Evolutionary conservation across 371 early-diverging fungal species (phyloP), one percentile per base, ranked within the genome.

Genomic region (Saksenaea vasiformis): DNA sequence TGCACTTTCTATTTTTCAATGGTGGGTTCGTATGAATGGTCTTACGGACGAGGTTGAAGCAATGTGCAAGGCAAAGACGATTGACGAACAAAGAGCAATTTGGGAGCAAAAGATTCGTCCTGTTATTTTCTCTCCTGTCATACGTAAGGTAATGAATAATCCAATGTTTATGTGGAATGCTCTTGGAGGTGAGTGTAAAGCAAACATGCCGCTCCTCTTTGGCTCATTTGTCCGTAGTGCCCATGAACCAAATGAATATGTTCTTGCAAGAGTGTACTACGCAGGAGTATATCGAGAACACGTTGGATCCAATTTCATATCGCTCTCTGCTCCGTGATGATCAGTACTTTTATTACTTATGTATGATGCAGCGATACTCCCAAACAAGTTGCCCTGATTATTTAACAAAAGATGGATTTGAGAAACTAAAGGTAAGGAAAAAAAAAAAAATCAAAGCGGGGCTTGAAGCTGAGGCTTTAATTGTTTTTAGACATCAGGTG

Each of bases 171-270:
- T 92, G 80, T 94, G 95, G 95, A 89, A 88, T 44, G 91, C 93
- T 1, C 79, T 94, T 22, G 95, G 95, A 34, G 82, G 82, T 81
- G 73, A 72, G 58, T 13, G 43, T 15, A 17, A 38, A 35, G 17
- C 9, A 47, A 22, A 38, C 13, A 2, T 58, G n/a, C 24, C 13
- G 35, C 22, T 24, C 31, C 13, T 36, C 34, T 39, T 56, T 9
- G 9, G 53, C 11, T 60, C 17, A 27, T 41, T 31, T 31, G 37
- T 36, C 3, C 3, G 7, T 57, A 81, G 95, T 94, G 17, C 95
- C 95, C 0, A 89, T 90, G 56, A 91, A 90, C 71, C 95, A 94
- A 74, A 90, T 90, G 91, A 91, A 91, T 41, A 88, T 94, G 93
- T 85, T 93, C 55, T 73, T 90, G 60, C 76, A 86, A 65, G 93